A percentile compares a stretch with the other conserved stretches of the same genome.
Conservation (phyloP, 495 filamentous ascomycete genomes). For the Aspergillus sparsus region DNA sequence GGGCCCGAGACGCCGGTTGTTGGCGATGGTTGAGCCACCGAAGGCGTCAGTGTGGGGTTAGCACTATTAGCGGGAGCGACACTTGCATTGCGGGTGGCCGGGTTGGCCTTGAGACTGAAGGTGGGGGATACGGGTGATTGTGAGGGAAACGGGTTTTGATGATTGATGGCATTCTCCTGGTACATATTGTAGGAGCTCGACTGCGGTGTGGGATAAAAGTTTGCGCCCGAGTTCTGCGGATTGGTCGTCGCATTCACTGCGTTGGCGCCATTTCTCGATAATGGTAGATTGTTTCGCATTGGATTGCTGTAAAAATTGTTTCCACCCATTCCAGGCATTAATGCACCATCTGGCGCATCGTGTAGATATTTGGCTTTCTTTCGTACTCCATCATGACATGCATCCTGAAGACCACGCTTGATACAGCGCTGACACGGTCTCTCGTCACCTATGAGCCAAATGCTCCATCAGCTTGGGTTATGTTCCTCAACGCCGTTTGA, state of each 20-base stretch:
- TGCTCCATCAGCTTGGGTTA: neutral
- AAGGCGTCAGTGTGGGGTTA: slow-evolving; percentile 30
- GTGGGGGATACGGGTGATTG: slow-evolving; percentile 70
- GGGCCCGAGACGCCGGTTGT: slow-evolving; percentile 37
- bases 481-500: neutral
- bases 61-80: slow-evolving; percentile 10
- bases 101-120: slow-evolving; percentile 52
- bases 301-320: slow-evolving; percentile 45
- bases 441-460: slow-evolving; percentile 66
- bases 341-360: slow-evolving; percentile 81
- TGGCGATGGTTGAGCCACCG: slow-evolving; percentile 37
- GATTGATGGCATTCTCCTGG: slow-evolving; percentile 39
- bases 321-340: slow-evolving; percentile 61
- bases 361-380: slow-evolving; percentile 99
- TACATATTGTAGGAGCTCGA: slow-evolving; percentile 46
- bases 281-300: slow-evolving; percentile 32
- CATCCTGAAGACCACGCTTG: slow-evolving; percentile 85
- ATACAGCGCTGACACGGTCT: slow-evolving; percentile 92
- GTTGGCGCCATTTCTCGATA: slow-evolving; percentile 38
- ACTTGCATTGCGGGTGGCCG: slow-evolving; percentile 41
- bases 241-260: slow-evolving; percentile 25
- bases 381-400: slow-evolving; percentile 91
- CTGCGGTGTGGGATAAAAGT: slow-evolving; percentile 40
- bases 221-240: slow-evolving; percentile 30
- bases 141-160: slow-evolving; percentile 58